Conservation (phyloP, 768 basidiomycete species). For the Lactarius quietus region DNA sequence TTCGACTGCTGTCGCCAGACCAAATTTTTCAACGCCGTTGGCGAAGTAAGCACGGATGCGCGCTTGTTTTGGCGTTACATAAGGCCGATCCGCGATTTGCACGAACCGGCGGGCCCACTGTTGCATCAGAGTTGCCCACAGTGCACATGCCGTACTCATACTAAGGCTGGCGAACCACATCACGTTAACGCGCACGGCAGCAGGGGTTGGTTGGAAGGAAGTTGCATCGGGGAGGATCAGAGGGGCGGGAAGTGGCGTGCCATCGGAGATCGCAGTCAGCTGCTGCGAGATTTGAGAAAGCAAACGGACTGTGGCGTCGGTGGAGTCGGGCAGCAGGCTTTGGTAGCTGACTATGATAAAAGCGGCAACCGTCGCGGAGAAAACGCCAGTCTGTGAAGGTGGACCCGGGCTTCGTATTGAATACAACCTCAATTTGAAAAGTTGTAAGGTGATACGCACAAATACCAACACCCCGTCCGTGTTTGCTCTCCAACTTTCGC, state of each 20-base stretch:
- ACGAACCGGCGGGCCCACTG: constrained; percentile 22
- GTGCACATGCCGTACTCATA: constrained; percentile 17
- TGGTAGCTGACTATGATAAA: constrained; percentile 27
- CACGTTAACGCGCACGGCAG: constrained; percentile 19
- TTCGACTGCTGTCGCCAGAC: constrained; percentile 18
- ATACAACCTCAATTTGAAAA: neutral
- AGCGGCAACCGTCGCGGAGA: constrained; percentile 28
- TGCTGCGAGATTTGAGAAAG: constrained; percentile 24
- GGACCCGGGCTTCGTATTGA: neutral
- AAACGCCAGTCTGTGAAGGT: constrained; percentile 27
- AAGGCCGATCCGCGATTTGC: constrained; percentile 18
- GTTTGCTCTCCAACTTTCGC: neutral
- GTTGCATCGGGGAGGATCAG: neutral
- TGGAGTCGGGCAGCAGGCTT: constrained; percentile 20
- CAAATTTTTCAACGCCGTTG: constrained; percentile 16
- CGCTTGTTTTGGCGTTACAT: constrained; percentile 13
- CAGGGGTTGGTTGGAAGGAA: constrained; percentile 1
- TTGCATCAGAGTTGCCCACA: constrained; percentile 25
- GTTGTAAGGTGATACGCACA: neutral
- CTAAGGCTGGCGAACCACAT: constrained; percentile 21
- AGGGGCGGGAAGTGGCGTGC: neutral
- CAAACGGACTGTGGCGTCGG: constrained; percentile 7
- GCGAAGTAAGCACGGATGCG: constrained; percentile 20
- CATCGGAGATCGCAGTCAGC: neutral
- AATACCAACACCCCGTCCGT: constrained; percentile 22